Evolutionary conservation across 208 protist species (phyloP).

Genomic region (Leishmania turanica): DNA sequence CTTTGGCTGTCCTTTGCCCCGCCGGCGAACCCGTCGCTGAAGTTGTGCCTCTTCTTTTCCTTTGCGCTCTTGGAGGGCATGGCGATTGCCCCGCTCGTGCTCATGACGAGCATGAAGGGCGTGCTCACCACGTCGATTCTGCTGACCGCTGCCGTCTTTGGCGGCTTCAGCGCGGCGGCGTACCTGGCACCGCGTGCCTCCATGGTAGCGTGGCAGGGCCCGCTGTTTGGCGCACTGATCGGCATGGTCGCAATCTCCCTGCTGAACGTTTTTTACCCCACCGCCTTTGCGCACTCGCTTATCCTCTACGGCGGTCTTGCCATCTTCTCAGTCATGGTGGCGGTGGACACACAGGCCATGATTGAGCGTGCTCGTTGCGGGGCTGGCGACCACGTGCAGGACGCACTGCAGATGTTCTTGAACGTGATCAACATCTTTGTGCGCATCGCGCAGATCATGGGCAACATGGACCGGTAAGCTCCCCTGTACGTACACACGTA

Average conservation of each 20-base stretch:
- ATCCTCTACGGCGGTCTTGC: slow-evolving; percentile 89
- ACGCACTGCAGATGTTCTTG: slow-evolving; percentile 84
- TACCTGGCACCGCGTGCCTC: slow-evolving; percentile 81
- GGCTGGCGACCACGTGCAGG: slow-evolving; percentile 80
- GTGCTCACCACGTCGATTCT: slow-evolving; percentile 80
- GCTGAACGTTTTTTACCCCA: slow-evolving; percentile 88
- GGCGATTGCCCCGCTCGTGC: slow-evolving; percentile 80
- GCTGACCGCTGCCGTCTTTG: slow-evolving; percentile 84
- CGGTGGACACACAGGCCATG: slow-evolving; percentile 89
- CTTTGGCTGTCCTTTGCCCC: slow-evolving; percentile 86
- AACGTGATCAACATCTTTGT: slow-evolving; percentile 92
- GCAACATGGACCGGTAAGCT: slow-evolving; percentile 42
- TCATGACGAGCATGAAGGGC: slow-evolving; percentile 74
- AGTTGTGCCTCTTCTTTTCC: slow-evolving; percentile 78
- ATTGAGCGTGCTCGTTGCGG: slow-evolving; percentile 89
- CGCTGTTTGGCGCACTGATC: slow-evolving; percentile 84
- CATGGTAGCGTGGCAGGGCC: slow-evolving; percentile 83
- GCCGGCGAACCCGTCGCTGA: slow-evolving; percentile 66
- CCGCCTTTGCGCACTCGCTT: slow-evolving; percentile 80
- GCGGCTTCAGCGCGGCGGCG: slow-evolving; percentile 86
- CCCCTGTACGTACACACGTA: neutral
- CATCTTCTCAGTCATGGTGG: slow-evolving; percentile 84
- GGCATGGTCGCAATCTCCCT: slow-evolving; percentile 85
- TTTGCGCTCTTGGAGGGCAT: slow-evolving; percentile 87
- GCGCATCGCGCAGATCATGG: slow-evolving; percentile 86